Evolutionary conservation across 1,139 yeast species (phyloP), one percentile per base, ranked within the genome.

Genomic region (Geotrichum klebahnii): DNA sequence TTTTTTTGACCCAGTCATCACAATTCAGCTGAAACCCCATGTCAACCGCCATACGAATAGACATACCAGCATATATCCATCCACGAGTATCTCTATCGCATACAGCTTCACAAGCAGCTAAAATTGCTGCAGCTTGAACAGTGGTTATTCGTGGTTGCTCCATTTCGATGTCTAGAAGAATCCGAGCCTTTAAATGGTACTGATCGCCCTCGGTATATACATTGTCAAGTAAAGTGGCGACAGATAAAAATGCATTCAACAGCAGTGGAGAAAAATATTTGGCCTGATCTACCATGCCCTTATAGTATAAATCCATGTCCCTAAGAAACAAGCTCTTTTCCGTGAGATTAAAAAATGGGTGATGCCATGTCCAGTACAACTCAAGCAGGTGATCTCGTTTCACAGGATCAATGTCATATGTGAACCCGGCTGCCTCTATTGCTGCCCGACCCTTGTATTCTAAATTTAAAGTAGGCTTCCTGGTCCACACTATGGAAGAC

Each of bases 31-130:
- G 63, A n/a, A 56, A 48, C 2, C 64, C 64, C 42, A 60, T 45
- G 34, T 60, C 64, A 5, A 60, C 52, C 2, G 60, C 60, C 61
- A 60, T 61, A 19, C 64, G 53, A 35, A 57, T 54, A 6, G 64
- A 61, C 62, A 60, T 60, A 6, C 64, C 64, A 9, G 60, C 57
- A 43, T 60, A 59, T 3, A 59, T 54, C 63, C 63, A 60, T 5
- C 63, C 64, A 0, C 57, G 53, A 24, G 61, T 55, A 38, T 60
- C 59, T 19, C 60, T 44, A 19, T 61, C 61, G 26, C 53, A 55
- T 8, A 59, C 62, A 2, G 60, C 58, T 45, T 60, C 64, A n/a
- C 57, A 51, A 28, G 59, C 48, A 8, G 61, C 61, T 5, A 59
- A 48, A 12, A 55, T 32, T 42, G 58, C 42, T 42, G 55, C 50